Evolutionary conservation across 2,329 filamentous ascomycete species (phyloP).

Genomic region (Fonsecaea erecta): DNA sequence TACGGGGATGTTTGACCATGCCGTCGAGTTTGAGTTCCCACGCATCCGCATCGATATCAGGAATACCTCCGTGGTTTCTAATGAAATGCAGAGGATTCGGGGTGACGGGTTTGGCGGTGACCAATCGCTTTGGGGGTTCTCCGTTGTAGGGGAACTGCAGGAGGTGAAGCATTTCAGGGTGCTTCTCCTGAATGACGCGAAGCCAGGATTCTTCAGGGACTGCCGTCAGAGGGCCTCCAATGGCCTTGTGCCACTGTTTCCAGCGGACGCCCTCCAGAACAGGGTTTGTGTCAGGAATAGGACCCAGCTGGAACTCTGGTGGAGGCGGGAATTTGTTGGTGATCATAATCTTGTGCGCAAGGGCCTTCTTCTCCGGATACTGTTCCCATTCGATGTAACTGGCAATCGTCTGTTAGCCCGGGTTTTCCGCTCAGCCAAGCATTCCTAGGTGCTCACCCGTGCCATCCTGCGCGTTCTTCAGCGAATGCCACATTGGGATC

Average conservation of each 20-base stretch:
- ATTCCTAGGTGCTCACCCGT: conserved; percentile 44
- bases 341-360: conserved; percentile 61
- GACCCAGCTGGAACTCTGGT: conserved; percentile 62
- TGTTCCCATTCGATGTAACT: conserved; percentile 72
- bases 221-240: conserved; percentile 51
- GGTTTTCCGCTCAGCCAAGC: neutral
- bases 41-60: conserved; percentile 63
- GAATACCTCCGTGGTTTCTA: conserved; percentile 73
- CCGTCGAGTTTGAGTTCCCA: conserved; percentile 64
- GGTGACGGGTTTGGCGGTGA: conserved; percentile 62
- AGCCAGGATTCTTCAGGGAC: conserved; percentile 65
- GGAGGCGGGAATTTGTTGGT: conserved; percentile 56
- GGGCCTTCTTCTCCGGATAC: conserved; percentile 69
- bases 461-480: conserved; percentile 54
- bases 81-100: conserved; percentile 69
- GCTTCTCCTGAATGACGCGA: conserved; percentile 61
- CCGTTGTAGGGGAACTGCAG: conserved; percentile 69
- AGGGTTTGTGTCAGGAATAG: conserved; percentile 62
- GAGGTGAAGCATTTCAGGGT: conserved; percentile 64
- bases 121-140: conserved; percentile 64
- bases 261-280: conserved; percentile 61
- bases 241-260: conserved; percentile 63
- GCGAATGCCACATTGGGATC: conserved; percentile 48
- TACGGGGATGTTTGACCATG: conserved; percentile 63
- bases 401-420: neutral